Conservation (phyloP, 2,329 filamentous ascomycete species). For the Exophiala xenobiotica region DNA sequence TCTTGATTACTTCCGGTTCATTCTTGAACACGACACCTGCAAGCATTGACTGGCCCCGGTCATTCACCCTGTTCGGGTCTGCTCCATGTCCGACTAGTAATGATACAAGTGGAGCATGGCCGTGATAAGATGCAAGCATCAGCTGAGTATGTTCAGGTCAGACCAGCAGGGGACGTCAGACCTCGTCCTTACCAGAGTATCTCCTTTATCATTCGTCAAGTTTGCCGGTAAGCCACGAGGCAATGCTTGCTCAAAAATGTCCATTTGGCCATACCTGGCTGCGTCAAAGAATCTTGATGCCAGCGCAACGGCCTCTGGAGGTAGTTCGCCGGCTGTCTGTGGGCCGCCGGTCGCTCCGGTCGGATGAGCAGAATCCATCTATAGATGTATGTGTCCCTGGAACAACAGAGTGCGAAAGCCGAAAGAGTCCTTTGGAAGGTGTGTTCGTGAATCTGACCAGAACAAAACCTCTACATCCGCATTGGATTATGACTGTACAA, state of each 20-base stretch:
- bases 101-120: conserved; percentile 60
- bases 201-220: conserved; percentile 70
- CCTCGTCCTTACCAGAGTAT: conserved; percentile 58
- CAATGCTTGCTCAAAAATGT: conserved; percentile 63
- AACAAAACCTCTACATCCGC: not conserved
- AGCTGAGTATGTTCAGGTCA: conserved; percentile 44
- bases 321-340: conserved; percentile 40
- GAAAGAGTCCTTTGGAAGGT: no score
- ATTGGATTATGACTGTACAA: not conserved
- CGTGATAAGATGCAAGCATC: conserved; percentile 72
- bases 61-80: conserved; percentile 67
- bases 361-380: conserved; percentile 7
- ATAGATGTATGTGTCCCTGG: no score
- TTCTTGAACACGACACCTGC: conserved; percentile 73
- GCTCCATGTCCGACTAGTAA: conserved; percentile 63
- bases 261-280: conserved; percentile 59
- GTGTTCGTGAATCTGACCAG: no score
- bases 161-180: not conserved
- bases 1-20: conserved; percentile 63
- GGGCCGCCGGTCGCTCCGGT: not conserved
- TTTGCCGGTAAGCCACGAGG: conserved; percentile 66
- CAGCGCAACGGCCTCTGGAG: conserved; percentile 65
- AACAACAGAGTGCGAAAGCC: no score
- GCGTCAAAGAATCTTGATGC: conserved; percentile 67
- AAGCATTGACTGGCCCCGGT: conserved; percentile 65